Conservation (phyloP, 2,329 filamentous ascomycete species). For the Aspergillus arachidicola region DNA sequence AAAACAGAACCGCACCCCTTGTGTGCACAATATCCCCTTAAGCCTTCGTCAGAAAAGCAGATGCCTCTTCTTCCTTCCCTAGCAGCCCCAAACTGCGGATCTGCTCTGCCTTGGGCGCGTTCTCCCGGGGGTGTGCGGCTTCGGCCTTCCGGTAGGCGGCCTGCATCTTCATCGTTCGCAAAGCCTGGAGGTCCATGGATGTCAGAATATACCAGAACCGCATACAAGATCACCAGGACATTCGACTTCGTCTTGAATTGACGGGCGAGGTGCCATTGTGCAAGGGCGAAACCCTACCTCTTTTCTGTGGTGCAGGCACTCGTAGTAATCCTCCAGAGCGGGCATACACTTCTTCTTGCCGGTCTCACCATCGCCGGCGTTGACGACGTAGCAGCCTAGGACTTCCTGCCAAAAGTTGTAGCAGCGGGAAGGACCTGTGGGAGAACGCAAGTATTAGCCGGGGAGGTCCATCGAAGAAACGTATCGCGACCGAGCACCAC, state of each 20-base stretch:
- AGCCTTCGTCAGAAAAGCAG: conserved; percentile 52
- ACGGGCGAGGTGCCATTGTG: background rate
- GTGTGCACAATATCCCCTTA: conserved; percentile 22
- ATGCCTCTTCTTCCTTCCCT: conserved; percentile 79
- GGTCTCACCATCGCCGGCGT: conserved; percentile 76
- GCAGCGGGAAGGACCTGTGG: conserved; percentile 73
- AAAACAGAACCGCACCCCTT: conserved; percentile 24
- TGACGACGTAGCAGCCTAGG: conserved; percentile 96
- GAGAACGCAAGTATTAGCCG: conserved; percentile 26
- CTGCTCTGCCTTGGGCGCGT: conserved; percentile 78
- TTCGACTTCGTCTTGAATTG: background rate
- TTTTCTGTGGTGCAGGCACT: conserved; percentile 98
- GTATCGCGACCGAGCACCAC: conserved; percentile 12
- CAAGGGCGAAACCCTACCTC: conserved; percentile 65
- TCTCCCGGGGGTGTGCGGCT: conserved; percentile 73
- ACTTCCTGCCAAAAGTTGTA: conserved; percentile 99
- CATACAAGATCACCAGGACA: background rate
- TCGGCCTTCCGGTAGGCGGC: conserved; percentile 81
- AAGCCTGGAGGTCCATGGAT: conserved; percentile 58
- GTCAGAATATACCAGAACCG: background rate
- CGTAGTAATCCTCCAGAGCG: conserved; percentile 93
- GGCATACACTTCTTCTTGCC: conserved; percentile 87
- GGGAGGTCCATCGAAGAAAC: conserved; percentile 13
- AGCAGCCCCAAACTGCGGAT: conserved; percentile 85
- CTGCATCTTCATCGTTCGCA: conserved; percentile 77